Evolutionary conservation across 2,329 filamentous ascomycete species (phyloP), one percentile per base, ranked within the genome.

Genomic region (Aspergillus caelatus): DNA sequence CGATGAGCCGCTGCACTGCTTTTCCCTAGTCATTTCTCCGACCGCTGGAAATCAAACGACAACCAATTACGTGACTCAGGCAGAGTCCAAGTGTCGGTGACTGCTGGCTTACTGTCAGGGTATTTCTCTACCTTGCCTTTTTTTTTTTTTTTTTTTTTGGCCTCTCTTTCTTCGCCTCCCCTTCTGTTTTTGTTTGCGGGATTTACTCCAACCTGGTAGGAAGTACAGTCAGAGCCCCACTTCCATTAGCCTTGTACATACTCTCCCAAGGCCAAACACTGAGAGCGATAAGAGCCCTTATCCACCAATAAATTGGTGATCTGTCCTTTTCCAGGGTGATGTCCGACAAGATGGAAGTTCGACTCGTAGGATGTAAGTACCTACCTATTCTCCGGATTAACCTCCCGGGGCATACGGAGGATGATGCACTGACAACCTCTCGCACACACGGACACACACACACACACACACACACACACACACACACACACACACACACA

Each of bases 41-140:
- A 56, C 59, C 59, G 52, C 50, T 55, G 14, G n/a, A 53, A 55
- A 45, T 45, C 28, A 23, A 21, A 19, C 30, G 16, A 10, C 50
- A 43, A 41, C 58, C 58, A 60, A 60, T 60, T 16, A 55, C 11
- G 34, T 26, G n/a, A 9, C 5, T 28, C 34, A 39, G n/a, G 14
- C 26, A 21, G n/a, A 32, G 28, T 55, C 21, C 19, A 39, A 39
- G 9, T 55, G 52, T 55, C 52, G 52, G 52, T 55, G 52, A 55
- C 32, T 34, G 19, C 34, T 36, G 34, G 6, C 34, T 36, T 36
- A 0, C 14, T 16, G 34, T 2, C 34, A 16, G 34, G 14, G 2
- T 36, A 9, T n/a, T 19, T 8, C 19, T 19, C 2, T 19, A 1
- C 3, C 19, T 3, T 19, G 0, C 0, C 3, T 3, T 41, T 41